phyloP scores from a whole-genome alignment of 495 filamentous ascomycete species.

The Thermochaetoides thermophila region DNA sequence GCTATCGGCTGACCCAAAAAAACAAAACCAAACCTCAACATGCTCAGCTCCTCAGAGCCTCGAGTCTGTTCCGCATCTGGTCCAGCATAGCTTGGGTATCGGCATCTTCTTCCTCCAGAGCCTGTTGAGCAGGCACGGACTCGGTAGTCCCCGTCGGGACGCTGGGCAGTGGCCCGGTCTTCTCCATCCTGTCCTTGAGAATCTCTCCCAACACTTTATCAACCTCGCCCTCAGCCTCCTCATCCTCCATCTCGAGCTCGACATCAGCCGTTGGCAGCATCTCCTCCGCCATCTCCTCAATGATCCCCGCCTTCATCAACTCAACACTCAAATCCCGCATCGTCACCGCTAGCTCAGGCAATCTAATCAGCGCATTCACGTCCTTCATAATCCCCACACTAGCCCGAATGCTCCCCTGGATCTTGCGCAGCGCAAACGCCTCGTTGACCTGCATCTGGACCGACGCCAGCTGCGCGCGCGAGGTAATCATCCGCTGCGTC shows the following conservation, averaged over 20 bases:
- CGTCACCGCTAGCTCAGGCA: conserved; percentile 77
- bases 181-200: conserved; percentile 63
- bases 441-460: conserved; percentile 98
- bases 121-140: conserved; percentile 39
- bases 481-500: conserved; percentile 56
- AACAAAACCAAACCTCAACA: not conserved
- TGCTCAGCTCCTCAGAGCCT: conserved; percentile 75
- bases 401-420: conserved; percentile 80
- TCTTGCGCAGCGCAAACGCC: conserved; percentile 89
- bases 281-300: conserved; percentile 94
- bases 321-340: conserved; percentile 84
- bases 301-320: conserved; percentile 85
- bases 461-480: conserved; percentile 79
- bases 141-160: conserved; percentile 33
- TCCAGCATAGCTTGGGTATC: conserved; percentile 75
- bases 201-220: conserved; percentile 88
- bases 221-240: conserved; percentile 81
- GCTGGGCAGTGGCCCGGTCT: conserved; percentile 42
- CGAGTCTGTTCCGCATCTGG: conserved; percentile 83
- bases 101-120: conserved; percentile 70
- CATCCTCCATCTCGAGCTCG: conserved; percentile 59
- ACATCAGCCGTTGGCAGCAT: conserved; percentile 52
- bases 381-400: conserved; percentile 92
- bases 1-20: not conserved
- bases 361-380: conserved; percentile 69